Evolutionary conservation across 1,139 yeast genomes (phyloP).

Genomic region (Yamadazyma jaroonii): DNA sequence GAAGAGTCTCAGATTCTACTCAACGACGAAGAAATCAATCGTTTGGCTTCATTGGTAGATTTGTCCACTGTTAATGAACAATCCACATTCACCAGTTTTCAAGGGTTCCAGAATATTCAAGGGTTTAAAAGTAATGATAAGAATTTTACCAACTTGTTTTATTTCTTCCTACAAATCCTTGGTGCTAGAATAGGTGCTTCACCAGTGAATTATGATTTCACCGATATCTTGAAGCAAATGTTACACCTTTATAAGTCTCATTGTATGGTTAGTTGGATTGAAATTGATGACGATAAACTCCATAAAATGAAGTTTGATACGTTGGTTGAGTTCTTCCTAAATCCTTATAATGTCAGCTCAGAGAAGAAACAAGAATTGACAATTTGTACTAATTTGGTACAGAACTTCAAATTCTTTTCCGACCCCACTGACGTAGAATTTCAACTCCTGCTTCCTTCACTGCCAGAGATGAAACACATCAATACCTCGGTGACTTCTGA

Average conservation of each 20-base stretch:
- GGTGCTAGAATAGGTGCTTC: conserved; percentile 6
- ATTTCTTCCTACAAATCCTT: conserved; percentile 13
- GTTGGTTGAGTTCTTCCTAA: conserved; percentile 7
- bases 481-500: neutral
- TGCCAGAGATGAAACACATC: neutral
- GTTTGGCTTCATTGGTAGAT: neutral
- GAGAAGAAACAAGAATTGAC: neutral
- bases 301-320: conserved; percentile 9
- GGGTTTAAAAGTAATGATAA: conserved; percentile 12
- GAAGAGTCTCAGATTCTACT: conserved; percentile 11
- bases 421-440: neutral
- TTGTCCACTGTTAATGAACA: neutral
- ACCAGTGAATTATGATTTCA: conserved; percentile 12
- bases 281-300: conserved; percentile 7
- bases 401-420: conserved; percentile 3
- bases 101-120: conserved; percentile 12
- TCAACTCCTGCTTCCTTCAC: too few species aligned
- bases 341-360: neutral
- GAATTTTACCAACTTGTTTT: conserved; percentile 12
- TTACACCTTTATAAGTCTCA: conserved; percentile 7
- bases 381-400: conserved; percentile 2
- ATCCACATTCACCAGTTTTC: conserved; percentile 3
- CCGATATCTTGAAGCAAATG: conserved; percentile 6
- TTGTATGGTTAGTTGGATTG: conserved; percentile 11
- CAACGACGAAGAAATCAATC: conserved; percentile 1